Base-by-base conservation (phyloP, 2,329 filamentous ascomycete species). In the Clarireedia hainanense region DNA sequence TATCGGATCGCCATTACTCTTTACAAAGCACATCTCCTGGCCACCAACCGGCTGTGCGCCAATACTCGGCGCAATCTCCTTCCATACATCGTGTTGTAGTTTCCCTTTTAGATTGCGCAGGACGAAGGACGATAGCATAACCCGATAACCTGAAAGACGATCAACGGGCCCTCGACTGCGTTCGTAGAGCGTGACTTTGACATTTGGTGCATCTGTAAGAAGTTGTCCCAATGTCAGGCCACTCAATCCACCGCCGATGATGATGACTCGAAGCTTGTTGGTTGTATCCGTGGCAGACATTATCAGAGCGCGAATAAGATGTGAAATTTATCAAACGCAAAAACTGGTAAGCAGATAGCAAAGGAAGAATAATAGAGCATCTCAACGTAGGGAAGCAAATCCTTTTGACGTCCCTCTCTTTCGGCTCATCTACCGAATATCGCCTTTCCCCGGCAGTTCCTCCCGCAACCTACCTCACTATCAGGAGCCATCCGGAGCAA, bases 41-140 rank as follows among this genome's bases (percentile, higher is more conserved):
- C 63, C 64, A 7, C 50, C 52, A 1, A 47, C 40, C 9, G 65
- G 65, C 40, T 64, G 61, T 5, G 58, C 50, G 5, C 65, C 65
- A 46, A 64, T 58, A 47, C 58, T 57, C 3, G 51, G 47, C 3
- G 58, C 57, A 23, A 65, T 55, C 30, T 54, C 49, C 9, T 26
- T 50, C 62, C 63, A 66, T 5, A 65, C 58, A 6, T 61, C 58
- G 12, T 48, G 47, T 14, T 47, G 58, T 7, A 67, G 58, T 20
- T 57, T 59, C 15, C 59, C 60, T 26, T 63, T 61, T 1, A 67
- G 56, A 47, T 60, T 65, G 26, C 53, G 48, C 4, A 66, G 39
- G n/a, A 64, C 63, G 30, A 61, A 62, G 14, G 57, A 58, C 17
- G 64, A 64, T 4, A 67, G 53, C 63, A 65, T 66, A 5, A 67